Evolutionary conservation across 202 grass and related monocot genomes (phyloP), one percentile per base, ranked within the genome.

Genomic region (Dendrocalamus latiflorus): DNA sequence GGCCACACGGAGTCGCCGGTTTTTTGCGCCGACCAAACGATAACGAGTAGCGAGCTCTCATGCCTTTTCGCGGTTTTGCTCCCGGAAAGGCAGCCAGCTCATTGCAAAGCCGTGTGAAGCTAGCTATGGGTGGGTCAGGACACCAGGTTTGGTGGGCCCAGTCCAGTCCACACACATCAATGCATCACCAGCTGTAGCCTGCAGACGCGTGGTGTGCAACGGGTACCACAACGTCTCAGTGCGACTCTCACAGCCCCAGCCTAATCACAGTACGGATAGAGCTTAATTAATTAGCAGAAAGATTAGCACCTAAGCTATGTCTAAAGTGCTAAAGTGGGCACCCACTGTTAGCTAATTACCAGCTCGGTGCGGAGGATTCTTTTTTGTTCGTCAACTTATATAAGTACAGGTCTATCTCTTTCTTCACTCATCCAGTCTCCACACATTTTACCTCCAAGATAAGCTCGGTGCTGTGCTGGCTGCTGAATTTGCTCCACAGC

Each of bases 401-500:
- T 83, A 89, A 78, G 61, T 38, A 39, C 15, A 64, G 61, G 42
- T 69, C 59, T 34, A 34, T 79, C 53, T 61, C 18, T 25, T 20
- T 57, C 34, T 17, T 0, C 34, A 37, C 78, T 49, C 64, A 68
- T 49, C 64, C 8, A n/a, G 42, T 72, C 48, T 66, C 79, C 74
- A 80, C 75, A 47, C 77, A 62, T 72, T 44, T 20, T 11, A 38
- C 39, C 49, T 44, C 74, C 18, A 63, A 73, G 83, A 82, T 83
- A 78, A 82, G 73, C 43, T 55, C 66, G 20, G 42, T 75, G 65
- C 84, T 80, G 88, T 79, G 62, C 79, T 74, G 30, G 18, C 65
- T 21, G 58, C 87, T 61, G 42, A 74, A 73, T 68, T 66, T 83
- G 67, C 83, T 78, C 48, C 86, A 60, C 74, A 59, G 39, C 86